Evolutionary conservation across 2,329 filamentous ascomycete genomes (phyloP), one percentile per base, ranked within the genome.

Genomic region (Cladosporium velox): DNA sequence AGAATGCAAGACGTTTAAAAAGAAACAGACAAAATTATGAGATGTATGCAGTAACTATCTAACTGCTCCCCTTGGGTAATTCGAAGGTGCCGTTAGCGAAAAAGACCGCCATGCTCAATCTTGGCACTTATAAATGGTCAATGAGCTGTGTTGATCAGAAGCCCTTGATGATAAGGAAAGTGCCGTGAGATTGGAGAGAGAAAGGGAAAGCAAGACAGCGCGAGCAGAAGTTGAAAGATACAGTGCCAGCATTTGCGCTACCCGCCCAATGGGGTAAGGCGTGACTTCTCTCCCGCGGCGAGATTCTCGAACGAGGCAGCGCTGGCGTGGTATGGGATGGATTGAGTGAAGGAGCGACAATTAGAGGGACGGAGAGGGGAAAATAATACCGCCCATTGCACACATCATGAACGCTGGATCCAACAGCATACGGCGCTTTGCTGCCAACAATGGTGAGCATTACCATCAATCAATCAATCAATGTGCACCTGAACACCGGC

Each of bases 31-130:
- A 30, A 6, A 2, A 30, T 30, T 30, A 59, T 47, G 57, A 59
- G 38, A 64, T 65, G 64, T 65, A 54, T 35, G 64, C 64, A 65
- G 55, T 59, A 65, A 65, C 93, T 96, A 97, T 97, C 93, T 96
- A 97, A 94, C 92, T 86, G 90, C 88, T 89, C 87, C 85, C 91
- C 90, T 91, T 92, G 70, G 68, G 60, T 77, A 79, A 78, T 77
- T 81, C 81, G 87, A 91, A 93, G 92, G 91, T 90, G 90, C 91
- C 88, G 93, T 91, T 97, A 97, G 93, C 93, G 93, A 96, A 93
- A 93, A 91, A 91, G 90, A 90, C 90, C 91, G 90, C 89, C 82
- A 78, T 73, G 76, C 81, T 91, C 83, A 78, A 78, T 97, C 91
- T 97, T 79, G 91, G 91, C 93, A 95, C 88, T 83, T 81, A 81